A percentile compares a stretch with the other conserved stretches of the same genome.
phyloP scores from a whole-genome alignment of 306 rosid genomes.

The Glycine soja region DNA sequence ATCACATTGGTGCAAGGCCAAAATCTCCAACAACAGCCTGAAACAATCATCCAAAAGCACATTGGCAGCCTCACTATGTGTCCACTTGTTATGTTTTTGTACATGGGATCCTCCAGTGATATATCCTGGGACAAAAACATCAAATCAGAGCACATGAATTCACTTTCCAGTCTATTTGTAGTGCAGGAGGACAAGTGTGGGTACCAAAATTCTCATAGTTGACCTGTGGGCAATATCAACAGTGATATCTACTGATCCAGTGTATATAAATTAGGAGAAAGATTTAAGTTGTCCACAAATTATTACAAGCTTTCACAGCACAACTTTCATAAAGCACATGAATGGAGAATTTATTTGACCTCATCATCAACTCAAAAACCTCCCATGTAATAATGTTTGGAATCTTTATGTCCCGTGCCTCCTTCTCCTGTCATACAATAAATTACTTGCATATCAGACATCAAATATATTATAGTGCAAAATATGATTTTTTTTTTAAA shows the following conservation, averaged over 20 bases:
- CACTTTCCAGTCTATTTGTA: constrained; percentile 9
- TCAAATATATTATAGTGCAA: no score
- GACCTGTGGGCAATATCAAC: constrained; percentile 95
- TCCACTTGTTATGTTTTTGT: no score
- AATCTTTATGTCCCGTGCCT: constrained; percentile 90
- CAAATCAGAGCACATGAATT: constrained; percentile 34
- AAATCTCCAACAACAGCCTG: constrained; percentile 97
- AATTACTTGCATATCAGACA: no score
- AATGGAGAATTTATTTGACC: constrained; percentile 52
- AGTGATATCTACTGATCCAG: constrained; percentile 82
- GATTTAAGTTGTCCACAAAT: constrained; percentile 31
- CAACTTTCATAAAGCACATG: constrained; percentile 17
- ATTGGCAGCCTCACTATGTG: constrained; percentile 99
- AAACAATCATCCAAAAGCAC: constrained; percentile 86
- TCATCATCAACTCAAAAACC: constrained; percentile 89
- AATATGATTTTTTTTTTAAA: no score
- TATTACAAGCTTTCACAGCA: constrained; percentile 29
- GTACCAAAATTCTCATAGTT: constrained; percentile 32
- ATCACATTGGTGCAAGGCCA: constrained; percentile 97
- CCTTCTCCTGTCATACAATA: constrained; percentile 75
- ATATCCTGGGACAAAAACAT: constrained; percentile 69
- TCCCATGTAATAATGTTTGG: constrained; percentile 96
- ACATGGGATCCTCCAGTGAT: constrained; percentile 82
- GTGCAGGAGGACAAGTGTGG: no score
- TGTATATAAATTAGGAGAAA: constrained; percentile 74